Percentiles rank a stretch among this genome's conserved stretches.
Evolutionary conservation across 805 yeast genomes (phyloP).

Genomic region (Myxozyma nipponensis): DNA sequence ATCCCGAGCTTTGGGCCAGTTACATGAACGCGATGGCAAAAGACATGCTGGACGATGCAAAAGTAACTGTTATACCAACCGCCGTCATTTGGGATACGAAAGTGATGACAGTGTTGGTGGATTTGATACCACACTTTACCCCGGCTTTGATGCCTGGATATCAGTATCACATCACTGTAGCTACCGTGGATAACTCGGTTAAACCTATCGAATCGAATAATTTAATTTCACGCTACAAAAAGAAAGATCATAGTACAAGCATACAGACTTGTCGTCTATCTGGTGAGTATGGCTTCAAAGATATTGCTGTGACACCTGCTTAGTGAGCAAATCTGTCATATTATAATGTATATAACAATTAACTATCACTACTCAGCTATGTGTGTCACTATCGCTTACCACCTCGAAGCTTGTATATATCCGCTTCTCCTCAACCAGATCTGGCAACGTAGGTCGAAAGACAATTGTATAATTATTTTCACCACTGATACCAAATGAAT

Average conservation of each 20-base stretch:
- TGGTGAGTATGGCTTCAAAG: background rate
- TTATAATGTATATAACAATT: background rate
- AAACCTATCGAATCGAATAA: constrained; percentile 54
- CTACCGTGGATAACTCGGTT: constrained; percentile 46
- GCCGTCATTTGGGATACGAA: constrained; percentile 9
- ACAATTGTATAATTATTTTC: constrained; percentile 20
- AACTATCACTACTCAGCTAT: constrained; percentile 1
- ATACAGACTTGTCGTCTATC: background rate
- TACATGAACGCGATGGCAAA: constrained; percentile 9
- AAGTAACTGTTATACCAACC: constrained; percentile 4
- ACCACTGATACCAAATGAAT: constrained; percentile 18
- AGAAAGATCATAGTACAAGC: background rate
- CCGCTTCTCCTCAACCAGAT: background rate
- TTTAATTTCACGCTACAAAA: constrained; percentile 30
- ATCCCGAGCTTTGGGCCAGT: constrained; percentile 19
- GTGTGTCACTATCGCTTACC: constrained; percentile 13
- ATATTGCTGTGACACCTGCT: background rate
- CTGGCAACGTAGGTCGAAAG: constrained; percentile 1
- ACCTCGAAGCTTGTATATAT: constrained; percentile 5
- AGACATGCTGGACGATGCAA: constrained; percentile 1
- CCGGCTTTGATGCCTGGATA: constrained; percentile 45
- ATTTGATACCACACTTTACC: constrained; percentile 47
- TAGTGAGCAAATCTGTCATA: background rate
- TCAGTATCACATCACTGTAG: constrained; percentile 70
- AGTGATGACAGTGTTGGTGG: constrained; percentile 41